These are phyloP conservation scores for Tulasnella sp. DNA, from an alignment of 768 basidiomycete species.

Conservation along the genomic window DNA sequence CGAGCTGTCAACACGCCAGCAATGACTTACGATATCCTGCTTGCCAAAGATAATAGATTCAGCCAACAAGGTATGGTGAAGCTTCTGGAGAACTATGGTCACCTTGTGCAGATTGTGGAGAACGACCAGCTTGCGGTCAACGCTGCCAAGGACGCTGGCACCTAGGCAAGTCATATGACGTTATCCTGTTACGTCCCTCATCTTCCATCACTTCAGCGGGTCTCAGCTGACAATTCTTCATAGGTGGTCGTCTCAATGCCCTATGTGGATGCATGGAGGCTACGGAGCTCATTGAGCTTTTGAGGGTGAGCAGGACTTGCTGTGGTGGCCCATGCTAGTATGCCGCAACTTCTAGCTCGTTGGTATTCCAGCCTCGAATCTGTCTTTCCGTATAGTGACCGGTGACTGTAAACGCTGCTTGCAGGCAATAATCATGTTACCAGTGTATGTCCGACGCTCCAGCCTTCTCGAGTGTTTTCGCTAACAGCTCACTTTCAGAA, in stretches of 20 bases:
- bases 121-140: conserved; percentile 93
- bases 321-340: conserved; percentile 92
- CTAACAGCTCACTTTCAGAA: conserved; percentile 39
- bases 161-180: conserved; percentile 72
- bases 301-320: conserved; percentile 75
- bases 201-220: neutral
- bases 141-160: conserved; percentile 74
- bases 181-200: conserved; percentile 65
- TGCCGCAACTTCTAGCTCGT: conserved; percentile 32
- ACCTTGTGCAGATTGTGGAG: conserved; percentile 93
- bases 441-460: conserved; percentile 42
- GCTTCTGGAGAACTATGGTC: conserved; percentile 92
- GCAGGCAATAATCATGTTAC: conserved; percentile 77
- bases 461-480: neutral
- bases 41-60: conserved; percentile 95
- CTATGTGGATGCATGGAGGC: conserved; percentile 98
- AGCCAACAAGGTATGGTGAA: conserved; percentile 96
- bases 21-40: conserved; percentile 80
- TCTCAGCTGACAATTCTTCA: conserved; percentile 15
- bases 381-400: conserved; percentile 52
- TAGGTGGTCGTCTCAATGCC: conserved; percentile 99
- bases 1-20: conserved; percentile 81
- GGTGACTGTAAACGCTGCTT: conserved; percentile 72
- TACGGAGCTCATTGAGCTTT: conserved; percentile 84
- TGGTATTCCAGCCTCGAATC: neutral